These are phyloP conservation scores for Termitomyces sp. DNA, from an alignment of 768 basidiomycete species.

Conservation along the genomic window DNA sequence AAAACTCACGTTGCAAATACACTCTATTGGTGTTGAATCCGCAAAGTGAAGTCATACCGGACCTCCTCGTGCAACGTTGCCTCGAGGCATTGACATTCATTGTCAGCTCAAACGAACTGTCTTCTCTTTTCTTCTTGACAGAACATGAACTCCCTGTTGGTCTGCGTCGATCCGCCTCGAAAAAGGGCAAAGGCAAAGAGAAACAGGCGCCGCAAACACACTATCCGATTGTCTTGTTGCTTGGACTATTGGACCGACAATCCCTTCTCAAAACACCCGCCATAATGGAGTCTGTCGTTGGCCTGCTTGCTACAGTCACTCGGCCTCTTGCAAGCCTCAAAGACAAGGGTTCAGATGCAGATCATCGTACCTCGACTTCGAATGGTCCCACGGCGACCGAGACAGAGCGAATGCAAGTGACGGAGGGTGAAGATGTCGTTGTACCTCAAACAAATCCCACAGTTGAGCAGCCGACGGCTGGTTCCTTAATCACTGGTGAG, in stretches of 20 bases:
- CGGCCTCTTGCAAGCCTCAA: conserved; percentile 71
- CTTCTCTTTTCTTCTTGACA: conserved; percentile 90
- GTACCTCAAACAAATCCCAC: background rate
- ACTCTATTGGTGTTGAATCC: conserved; percentile 44
- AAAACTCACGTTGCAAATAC: too few species aligned
- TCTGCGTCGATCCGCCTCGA: conserved; percentile 59
- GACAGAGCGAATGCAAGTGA: conserved; percentile 6
- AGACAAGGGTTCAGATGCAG: conserved; percentile 31
- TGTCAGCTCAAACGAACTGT: conserved; percentile 77
- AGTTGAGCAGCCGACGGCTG: background rate
- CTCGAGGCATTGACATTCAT: conserved; percentile 88
- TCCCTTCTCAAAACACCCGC: conserved; percentile 81
- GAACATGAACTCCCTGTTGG: conserved; percentile 90
- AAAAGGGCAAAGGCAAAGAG: conserved; percentile 96
- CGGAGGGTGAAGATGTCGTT: background rate
- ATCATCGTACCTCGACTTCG: conserved; percentile 16
- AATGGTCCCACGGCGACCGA: background rate
- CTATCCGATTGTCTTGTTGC: conserved; percentile 86
- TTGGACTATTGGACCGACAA: conserved; percentile 84
- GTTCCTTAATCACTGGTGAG: conserved; percentile 3
- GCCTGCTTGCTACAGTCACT: conserved; percentile 83
- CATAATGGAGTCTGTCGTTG: conserved; percentile 91
- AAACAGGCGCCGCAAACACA: conserved; percentile 76
- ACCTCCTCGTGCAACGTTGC: conserved; percentile 91
- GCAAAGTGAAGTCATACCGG: conserved; percentile 80